These are phyloP conservation scores for Wallacemonas sp. DNA, from an alignment of 208 protist species.

Conservation along the genomic window DNA sequence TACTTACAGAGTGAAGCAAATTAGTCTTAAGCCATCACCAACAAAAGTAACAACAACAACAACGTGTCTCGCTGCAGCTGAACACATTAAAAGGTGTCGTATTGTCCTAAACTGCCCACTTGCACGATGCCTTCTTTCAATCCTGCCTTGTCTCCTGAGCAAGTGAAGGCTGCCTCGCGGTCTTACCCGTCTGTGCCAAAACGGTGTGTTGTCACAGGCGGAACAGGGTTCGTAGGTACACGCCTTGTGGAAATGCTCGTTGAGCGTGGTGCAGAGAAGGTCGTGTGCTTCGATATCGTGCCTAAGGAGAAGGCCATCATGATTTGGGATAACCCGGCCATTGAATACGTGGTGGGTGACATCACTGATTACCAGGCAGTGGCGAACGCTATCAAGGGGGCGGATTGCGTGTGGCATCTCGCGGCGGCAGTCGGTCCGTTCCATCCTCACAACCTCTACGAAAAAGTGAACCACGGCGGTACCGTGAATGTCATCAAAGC, in stretches of 20 bases:
- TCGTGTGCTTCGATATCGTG: constrained; percentile 92
- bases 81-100: constrained; percentile 1
- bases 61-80: neutral
- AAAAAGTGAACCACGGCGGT: constrained; percentile 91
- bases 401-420: constrained; percentile 94
- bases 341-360: constrained; percentile 92
- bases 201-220: constrained; percentile 91
- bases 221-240: constrained; percentile 94
- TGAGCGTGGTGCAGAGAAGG: constrained; percentile 90
- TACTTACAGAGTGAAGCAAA: neutral
- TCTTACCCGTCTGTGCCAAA: constrained; percentile 81
- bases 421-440: constrained; percentile 95
- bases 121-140: constrained; percentile 32
- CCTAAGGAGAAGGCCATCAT: constrained; percentile 69
- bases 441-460: constrained; percentile 87
- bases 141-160: constrained; percentile 61
- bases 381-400: constrained; percentile 70
- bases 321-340: constrained; percentile 78
- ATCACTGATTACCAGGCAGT: constrained; percentile 84
- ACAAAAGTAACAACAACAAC: too few species aligned
- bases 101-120: neutral
- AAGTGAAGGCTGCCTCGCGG: constrained; percentile 48
- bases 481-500: constrained; percentile 94
- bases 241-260: constrained; percentile 96
- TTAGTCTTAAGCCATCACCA: constrained; percentile 8